Evolutionary conservation across 2,329 filamentous ascomycete species (phyloP).

Genomic region (Fusarium oligoseptatum): DNA sequence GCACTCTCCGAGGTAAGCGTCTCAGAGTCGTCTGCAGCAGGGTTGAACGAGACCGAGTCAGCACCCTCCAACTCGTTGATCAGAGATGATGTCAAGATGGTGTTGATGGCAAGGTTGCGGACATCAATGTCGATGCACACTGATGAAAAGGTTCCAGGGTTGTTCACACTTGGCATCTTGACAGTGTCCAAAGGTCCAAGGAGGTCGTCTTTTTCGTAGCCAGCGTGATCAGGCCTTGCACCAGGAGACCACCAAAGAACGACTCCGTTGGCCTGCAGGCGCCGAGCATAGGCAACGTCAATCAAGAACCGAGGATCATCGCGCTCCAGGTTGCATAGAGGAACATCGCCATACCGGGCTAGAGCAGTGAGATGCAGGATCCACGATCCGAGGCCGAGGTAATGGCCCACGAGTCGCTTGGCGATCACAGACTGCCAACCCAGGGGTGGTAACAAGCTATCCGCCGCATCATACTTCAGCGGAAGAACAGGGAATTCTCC

Average conservation of each 20-base stretch:
- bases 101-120: constrained; percentile 96
- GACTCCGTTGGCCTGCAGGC: constrained; percentile 90
- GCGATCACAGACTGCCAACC: constrained; percentile 94
- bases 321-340: constrained; percentile 93
- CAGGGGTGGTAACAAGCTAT: constrained; percentile 89
- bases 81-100: constrained; percentile 93
- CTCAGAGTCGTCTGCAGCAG: constrained; percentile 57
- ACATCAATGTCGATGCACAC: constrained; percentile 97
- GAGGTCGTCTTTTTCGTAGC: constrained; percentile 94
- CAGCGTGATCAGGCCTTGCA: constrained; percentile 91
- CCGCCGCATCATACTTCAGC: constrained; percentile 83
- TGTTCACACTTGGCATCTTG: constrained; percentile 93
- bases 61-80: constrained; percentile 96
- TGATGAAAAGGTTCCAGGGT: constrained; percentile 91
- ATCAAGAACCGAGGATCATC: constrained; percentile 97
- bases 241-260: constrained; percentile 97
- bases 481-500: constrained; percentile 87
- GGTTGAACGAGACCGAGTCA: constrained; percentile 87
- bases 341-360: constrained; percentile 92
- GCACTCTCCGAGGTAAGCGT: constrained; percentile 86
- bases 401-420: constrained; percentile 87
- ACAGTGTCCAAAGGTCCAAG: constrained; percentile 85
- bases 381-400: constrained; percentile 94
- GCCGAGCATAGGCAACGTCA: constrained; percentile 92
- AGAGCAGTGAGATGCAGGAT: constrained; percentile 88